Evolutionary conservation across 495 filamentous ascomycete species (phyloP), one percentile per base, ranked within the genome.

Genomic region (Hypoxylon subgilvum): DNA sequence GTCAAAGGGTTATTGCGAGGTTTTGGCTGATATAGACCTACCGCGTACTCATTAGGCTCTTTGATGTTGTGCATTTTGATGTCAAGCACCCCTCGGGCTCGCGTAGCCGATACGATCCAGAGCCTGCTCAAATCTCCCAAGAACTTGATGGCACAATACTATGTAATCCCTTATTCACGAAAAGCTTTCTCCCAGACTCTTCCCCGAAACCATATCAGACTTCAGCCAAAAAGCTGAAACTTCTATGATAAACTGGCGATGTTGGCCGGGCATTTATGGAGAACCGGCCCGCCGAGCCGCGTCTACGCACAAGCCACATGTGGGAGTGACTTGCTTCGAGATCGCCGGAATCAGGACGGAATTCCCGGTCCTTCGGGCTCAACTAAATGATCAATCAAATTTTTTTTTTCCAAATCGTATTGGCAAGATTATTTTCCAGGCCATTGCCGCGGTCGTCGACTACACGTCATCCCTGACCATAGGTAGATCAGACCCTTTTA

Each of bases 211-310:
- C 21, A 27, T 35, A 42, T 47, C 6, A 17, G 61, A 64, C 40
- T 58, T 64, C 61, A 64, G 61, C 61, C 61, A 64, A 64, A 64
- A 64, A 54, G 32, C 61, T 39, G 32, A 50, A 58, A 57, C 31
- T 36, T 17, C 48, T 9, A 48, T 28, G 49, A 58, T 43, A 46
- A 13, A 54, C 43, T 41, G 53, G 50, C 17, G 54, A 58, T 41
- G 32, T 14, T 54, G 49, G 14, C 49, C 53, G 61, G 49, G 32
- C 61, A 27, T 58, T 64, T 64, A 64, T 64, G 61, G 61, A 59
- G 44, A 58, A 51, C 12, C 61, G 61, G 61, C 49, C 61, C 61
- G 61, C 19, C 36, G 39, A 58, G 49, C 61, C 61, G 61, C 23
- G 7, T 40, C 43, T 19, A 57, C 27, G 23, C n/a, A 21, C 49